phyloP scores from a whole-genome alignment of 148 eudicot species.

The Rhododendron williamsianum region DNA sequence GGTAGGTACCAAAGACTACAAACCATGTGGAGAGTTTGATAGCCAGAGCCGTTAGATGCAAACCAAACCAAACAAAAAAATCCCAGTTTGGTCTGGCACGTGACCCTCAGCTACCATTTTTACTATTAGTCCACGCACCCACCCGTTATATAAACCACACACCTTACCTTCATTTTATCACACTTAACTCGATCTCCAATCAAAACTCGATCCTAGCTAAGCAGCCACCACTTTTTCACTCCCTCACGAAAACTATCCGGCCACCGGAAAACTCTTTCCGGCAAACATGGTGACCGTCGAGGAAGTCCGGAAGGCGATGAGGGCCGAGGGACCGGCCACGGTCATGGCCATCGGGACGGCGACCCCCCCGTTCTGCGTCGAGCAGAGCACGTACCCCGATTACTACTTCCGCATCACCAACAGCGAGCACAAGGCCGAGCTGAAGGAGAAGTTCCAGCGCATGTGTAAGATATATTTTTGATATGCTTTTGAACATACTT shows the following conservation, averaged over 20 bases:
- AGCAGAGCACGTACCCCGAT: not conserved
- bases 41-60: not conserved
- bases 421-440: not conserved
- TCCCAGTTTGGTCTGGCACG: not conserved
- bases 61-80: not conserved
- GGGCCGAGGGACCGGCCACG: slow-evolving; percentile 5
- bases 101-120: slow-evolving; percentile 1
- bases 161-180: not conserved
- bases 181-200: not conserved
- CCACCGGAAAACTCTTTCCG: not conserved
- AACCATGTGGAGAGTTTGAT: not conserved
- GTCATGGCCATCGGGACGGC: not conserved
- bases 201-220: not conserved
- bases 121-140: not conserved
- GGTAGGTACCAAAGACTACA: not conserved
- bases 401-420: not conserved
- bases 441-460: slow-evolving; percentile 8
- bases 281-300: not conserved
- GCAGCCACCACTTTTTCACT: not conserved
- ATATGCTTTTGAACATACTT: not conserved
- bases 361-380: not conserved
- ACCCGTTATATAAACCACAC: not conserved
- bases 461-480: not conserved
- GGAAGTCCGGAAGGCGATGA: not conserved
- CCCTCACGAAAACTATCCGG: not conserved